These are phyloP conservation scores for Picochlorum sp. DNA, from an alignment of 139 green algal species.

Conservation along the genomic window DNA sequence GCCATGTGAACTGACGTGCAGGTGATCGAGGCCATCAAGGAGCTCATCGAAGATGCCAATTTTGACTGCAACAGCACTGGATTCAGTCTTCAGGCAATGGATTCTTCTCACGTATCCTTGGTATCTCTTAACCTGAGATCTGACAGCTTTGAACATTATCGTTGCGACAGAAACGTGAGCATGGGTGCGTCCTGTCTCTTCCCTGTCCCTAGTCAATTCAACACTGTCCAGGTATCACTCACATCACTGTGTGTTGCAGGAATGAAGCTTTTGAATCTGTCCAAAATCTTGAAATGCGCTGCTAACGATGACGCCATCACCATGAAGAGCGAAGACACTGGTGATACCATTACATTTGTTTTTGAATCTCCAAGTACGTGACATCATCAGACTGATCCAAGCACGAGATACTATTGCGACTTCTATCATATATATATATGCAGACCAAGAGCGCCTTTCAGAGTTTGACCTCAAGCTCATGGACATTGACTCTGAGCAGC, in stretches of 20 bases:
- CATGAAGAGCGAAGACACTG: constrained; percentile 89
- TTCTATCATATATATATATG: not conserved
- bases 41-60: constrained; percentile 95
- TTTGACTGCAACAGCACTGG: constrained; percentile 85
- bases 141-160: constrained; percentile 97
- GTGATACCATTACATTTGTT: constrained; percentile 91
- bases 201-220: not conserved
- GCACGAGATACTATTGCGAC: not conserved
- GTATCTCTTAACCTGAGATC: constrained; percentile 69
- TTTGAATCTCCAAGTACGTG: constrained; percentile 73
- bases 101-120: constrained; percentile 92
- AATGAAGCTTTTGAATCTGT: constrained; percentile 90
- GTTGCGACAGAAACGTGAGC: constrained; percentile 82
- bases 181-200: constrained; percentile 52
- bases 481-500: constrained; percentile 97
- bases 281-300: constrained; percentile 97
- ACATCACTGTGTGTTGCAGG: constrained; percentile 16
- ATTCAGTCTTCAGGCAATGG: constrained; percentile 94
- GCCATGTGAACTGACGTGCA: constrained; percentile 8
- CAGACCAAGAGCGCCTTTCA: constrained; percentile 64
- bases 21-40: constrained; percentile 94
- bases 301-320: constrained; percentile 94
- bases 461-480: constrained; percentile 99
- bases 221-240: constrained; percentile 1
- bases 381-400: not conserved